Conservation (phyloP, 345 rosid genomes). For the Angophora floribunda region DNA sequence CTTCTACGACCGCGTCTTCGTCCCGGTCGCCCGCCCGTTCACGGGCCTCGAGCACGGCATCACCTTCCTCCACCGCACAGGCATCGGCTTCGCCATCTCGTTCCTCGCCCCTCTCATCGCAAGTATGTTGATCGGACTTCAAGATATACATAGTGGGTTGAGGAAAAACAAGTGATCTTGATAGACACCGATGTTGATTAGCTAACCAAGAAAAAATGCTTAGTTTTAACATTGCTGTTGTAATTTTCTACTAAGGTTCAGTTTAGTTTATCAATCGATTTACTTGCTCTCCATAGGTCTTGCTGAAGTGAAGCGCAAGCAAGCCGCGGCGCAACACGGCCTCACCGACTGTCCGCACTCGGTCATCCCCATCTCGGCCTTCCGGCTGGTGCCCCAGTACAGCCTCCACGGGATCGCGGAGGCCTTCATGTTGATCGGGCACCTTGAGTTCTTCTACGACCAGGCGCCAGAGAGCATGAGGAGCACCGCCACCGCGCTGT, state of each 20-base stretch:
- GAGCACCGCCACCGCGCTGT: slow-evolving; percentile 61
- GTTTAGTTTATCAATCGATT: neutral
- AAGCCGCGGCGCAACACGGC: slow-evolving; percentile 28
- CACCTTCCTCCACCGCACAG: slow-evolving; percentile 71
- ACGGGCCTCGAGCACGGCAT: slow-evolving; percentile 85
- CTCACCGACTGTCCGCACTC: slow-evolving; percentile 23
- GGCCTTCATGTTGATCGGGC: slow-evolving; percentile 81
- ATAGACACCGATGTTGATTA: too few relatives aligned
- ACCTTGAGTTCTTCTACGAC: slow-evolving; percentile 70
- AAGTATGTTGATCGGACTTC: neutral
- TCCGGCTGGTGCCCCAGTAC: slow-evolving; percentile 75
- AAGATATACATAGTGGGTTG: neutral
- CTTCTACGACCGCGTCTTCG: slow-evolving; percentile 62
- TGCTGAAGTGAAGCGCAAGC: slow-evolving; percentile 49
- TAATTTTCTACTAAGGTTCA: neutral
- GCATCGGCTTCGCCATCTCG: slow-evolving; percentile 67
- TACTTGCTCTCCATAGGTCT: slow-evolving; percentile 15
- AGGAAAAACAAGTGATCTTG: neutral
- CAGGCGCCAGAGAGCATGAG: slow-evolving; percentile 91
- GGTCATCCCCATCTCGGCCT: slow-evolving; percentile 45
- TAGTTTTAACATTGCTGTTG: too few relatives aligned
- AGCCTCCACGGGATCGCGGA: slow-evolving; percentile 76
- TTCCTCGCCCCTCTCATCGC: slow-evolving; percentile 69
- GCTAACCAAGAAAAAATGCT: too few relatives aligned
- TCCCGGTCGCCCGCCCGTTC: slow-evolving; percentile 38